Percentiles rank a stretch among this genome's conserved stretches.
These are phyloP conservation scores for Aspergillus sp. DNA, from an alignment of 2,329 filamentous ascomycete species.

Conservation along the genomic window DNA sequence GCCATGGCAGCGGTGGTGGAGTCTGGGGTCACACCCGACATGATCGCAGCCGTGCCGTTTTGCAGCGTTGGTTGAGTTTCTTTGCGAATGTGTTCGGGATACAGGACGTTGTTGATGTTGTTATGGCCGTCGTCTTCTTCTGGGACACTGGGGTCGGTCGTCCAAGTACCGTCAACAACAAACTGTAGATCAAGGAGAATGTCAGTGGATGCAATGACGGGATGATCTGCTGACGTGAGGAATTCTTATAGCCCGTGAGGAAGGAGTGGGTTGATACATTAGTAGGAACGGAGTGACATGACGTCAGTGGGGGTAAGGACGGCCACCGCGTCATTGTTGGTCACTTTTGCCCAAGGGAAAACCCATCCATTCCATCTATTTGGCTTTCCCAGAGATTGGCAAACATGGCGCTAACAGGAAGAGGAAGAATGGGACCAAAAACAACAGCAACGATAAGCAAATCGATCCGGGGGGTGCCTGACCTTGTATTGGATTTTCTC, in stretches of 20 bases:
- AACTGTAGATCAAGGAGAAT: constrained; percentile 58
- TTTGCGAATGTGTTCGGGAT: constrained; percentile 64
- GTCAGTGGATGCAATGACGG: constrained; percentile 11
- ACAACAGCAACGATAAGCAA: background rate
- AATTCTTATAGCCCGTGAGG: constrained; percentile 22
- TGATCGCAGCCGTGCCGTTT: constrained; percentile 24
- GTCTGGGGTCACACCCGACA: constrained; percentile 65
- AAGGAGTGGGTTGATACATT: background rate
- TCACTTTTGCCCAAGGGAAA: background rate
- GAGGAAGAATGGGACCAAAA: background rate
- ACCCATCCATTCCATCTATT: background rate
- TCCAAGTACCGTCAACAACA: constrained; percentile 91
- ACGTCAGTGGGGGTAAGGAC: constrained; percentile 23
- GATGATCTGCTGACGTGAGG: constrained; percentile 9
- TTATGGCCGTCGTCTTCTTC: constrained; percentile 78
- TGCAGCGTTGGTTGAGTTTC: constrained; percentile 9
- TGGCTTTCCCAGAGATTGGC: background rate
- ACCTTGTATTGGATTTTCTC: constrained; percentile 96
- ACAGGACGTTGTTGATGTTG: constrained; percentile 91
- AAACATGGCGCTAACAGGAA: constrained; percentile 2
- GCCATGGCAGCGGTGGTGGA: constrained; percentile 64
- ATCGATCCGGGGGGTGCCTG: constrained; percentile 26
- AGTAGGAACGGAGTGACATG: constrained; percentile 8
- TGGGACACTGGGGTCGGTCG: constrained; percentile 73
- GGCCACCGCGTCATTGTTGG: constrained; percentile 24